phyloP scores from a whole-genome alignment of 169 alveolate species.

The Eimeria sp. region DNA sequence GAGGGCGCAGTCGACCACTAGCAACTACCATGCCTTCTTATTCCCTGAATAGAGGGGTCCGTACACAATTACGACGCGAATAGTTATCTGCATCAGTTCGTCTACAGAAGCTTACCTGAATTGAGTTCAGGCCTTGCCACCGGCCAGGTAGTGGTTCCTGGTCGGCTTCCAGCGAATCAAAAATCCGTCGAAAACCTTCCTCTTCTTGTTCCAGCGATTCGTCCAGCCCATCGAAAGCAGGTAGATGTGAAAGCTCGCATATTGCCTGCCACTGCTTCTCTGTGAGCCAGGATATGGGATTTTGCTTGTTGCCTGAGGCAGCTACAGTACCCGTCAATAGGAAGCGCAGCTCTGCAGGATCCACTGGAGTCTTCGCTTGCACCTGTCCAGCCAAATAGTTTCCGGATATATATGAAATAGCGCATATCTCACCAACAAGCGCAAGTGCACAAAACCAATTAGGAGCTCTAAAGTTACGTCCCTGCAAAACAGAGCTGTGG shows the following conservation, averaged over 20 bases:
- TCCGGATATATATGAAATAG: neutral
- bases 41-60: neutral
- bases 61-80: neutral
- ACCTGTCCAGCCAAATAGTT: slow-evolving; percentile 53
- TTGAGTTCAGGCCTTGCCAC: slow-evolving; percentile 89
- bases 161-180: slow-evolving; percentile 95
- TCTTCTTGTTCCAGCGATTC: slow-evolving; percentile 89
- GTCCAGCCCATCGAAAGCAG: slow-evolving; percentile 93
- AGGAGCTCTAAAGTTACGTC: neutral
- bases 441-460: neutral
- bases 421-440: neutral
- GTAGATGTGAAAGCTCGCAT: slow-evolving; percentile 90
- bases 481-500: neutral
- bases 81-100: neutral
- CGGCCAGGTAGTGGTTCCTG: slow-evolving; percentile 94
- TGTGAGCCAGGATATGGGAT: slow-evolving; percentile 96
- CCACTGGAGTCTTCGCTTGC: slow-evolving; percentile 83
- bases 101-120: slow-evolving; percentile 86
- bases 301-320: slow-evolving; percentile 87
- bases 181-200: slow-evolving; percentile 91
- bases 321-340: slow-evolving; percentile 96
- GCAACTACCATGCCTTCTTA: neutral
- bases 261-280: slow-evolving; percentile 95
- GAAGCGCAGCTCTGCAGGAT: slow-evolving; percentile 95
- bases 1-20: neutral